Evolutionary conservation across 176 grass and related monocot species (phyloP).

Genomic region (sorghum (Sorghum bicolor)): DNA sequence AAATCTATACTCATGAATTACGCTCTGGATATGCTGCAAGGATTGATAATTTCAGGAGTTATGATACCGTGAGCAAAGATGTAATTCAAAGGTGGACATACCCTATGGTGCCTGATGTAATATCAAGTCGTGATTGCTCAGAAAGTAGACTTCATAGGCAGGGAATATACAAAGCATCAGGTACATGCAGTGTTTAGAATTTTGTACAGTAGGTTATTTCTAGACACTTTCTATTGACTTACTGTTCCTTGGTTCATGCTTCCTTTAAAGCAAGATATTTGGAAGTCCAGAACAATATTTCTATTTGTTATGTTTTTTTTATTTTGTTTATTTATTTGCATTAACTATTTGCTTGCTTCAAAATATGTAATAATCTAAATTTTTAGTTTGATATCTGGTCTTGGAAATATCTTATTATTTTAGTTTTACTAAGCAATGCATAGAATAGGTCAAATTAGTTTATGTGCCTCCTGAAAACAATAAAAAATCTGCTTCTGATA

Average conservation of each 20-base stretch:
- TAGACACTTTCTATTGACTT: neutral
- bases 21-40: slow-evolving; percentile 75
- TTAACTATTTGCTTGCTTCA: neutral
- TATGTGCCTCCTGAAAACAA: neutral
- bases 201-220: neutral
- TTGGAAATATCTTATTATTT: slow-evolving; percentile 7
- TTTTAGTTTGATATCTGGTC: neutral
- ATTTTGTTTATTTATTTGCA: neutral
- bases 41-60: slow-evolving; percentile 94
- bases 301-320: neutral
- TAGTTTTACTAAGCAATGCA: neutral
- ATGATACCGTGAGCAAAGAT: slow-evolving; percentile 91
- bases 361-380: neutral
- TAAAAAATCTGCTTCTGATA: neutral
- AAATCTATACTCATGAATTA: slow-evolving; percentile 98
- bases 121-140: slow-evolving; percentile 41
- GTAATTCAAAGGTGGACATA: slow-evolving; percentile 91
- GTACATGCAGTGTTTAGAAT: slow-evolving; percentile 32
- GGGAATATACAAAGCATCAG: slow-evolving; percentile 81
- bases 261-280: slow-evolving; percentile 2
- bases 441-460: neutral
- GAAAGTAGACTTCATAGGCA: slow-evolving; percentile 68
- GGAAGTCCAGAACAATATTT: neutral
- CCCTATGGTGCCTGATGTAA: slow-evolving; percentile 83
- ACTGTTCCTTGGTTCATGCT: neutral